A percentile compares a stretch with the other conserved stretches of the same genome.
These are phyloP conservation scores for Solanum gracilifrons DNA, from an alignment of 257 asterid genomes.

Conservation along the genomic window DNA sequence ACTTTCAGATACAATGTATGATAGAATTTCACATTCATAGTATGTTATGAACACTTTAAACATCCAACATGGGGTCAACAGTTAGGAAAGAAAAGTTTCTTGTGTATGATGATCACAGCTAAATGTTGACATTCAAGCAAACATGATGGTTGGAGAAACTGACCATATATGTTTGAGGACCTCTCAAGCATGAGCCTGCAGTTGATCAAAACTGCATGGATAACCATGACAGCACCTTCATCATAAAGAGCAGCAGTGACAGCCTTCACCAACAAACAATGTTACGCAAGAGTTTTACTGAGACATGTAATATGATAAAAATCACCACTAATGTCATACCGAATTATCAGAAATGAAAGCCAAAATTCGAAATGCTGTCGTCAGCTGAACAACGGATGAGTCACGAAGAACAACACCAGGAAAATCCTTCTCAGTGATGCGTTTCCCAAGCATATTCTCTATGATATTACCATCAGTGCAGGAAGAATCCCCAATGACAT, in stretches of 20 bases:
- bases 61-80: background rate
- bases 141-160: constrained; percentile 14
- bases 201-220: constrained; percentile 86
- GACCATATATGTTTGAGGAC: constrained; percentile 85
- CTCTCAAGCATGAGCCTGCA: constrained; percentile 93
- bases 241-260: constrained; percentile 83
- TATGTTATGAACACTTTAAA: background rate
- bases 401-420: constrained; percentile 83
- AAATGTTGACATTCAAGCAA: background rate
- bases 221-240: constrained; percentile 92
- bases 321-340: constrained; percentile 24
- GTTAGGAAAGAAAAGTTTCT: background rate
- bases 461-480: constrained; percentile 64
- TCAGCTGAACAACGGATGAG: constrained; percentile 78
- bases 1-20: background rate
- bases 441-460: constrained; percentile 84
- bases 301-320: background rate
- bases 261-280: constrained; percentile 33
- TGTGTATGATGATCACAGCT: background rate
- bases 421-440: constrained; percentile 87
- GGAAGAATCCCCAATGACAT: constrained; percentile 79
- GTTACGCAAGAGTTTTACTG: background rate
- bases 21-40: background rate
- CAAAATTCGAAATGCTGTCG: constrained; percentile 85
- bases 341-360: constrained; percentile 78